These are phyloP conservation scores for Begonia fuchsioides DNA, from an alignment of 306 rosid genomes.

Conservation along the genomic window DNA sequence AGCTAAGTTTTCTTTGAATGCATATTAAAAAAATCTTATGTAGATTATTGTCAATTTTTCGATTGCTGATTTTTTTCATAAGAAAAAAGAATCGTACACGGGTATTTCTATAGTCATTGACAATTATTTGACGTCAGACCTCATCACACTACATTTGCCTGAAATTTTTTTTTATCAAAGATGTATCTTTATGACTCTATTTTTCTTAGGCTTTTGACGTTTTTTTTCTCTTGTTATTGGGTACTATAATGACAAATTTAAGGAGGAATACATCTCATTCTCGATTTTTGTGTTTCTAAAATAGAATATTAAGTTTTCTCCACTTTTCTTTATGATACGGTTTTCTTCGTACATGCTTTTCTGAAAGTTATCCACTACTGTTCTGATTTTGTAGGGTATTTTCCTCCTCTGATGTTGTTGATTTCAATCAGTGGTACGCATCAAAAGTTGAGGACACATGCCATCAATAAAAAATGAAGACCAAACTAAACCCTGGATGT, in stretches of 20 bases:
- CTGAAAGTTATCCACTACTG: slow-evolving; percentile 23
- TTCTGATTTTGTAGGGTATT: slow-evolving; percentile 21
- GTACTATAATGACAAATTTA: no score
- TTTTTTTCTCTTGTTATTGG: background rate
- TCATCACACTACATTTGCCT: no score
- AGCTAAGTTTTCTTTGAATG: no score
- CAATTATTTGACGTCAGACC: no score
- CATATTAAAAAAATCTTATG: no score
- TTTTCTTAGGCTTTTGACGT: background rate
- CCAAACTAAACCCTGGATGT: slow-evolving; percentile 57
- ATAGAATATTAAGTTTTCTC: background rate
- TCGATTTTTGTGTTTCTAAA: background rate
- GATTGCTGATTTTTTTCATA: no score
- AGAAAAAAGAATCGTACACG: no score
- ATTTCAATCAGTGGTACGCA: slow-evolving; percentile 25
- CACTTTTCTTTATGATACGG: slow-evolving; percentile 4
- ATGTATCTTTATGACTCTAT: no score
- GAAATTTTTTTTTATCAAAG: no score
- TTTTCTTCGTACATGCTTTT: background rate
- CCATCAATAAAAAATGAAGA: slow-evolving; percentile 94
- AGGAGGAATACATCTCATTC: background rate
- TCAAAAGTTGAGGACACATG: slow-evolving; percentile 64
- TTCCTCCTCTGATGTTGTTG: slow-evolving; percentile 39
- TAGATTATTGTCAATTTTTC: no score
- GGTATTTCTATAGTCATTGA: no score